Conservation (phyloP, 345 rosid genomes). For the Rhodomyrtus tomentosa region DNA sequence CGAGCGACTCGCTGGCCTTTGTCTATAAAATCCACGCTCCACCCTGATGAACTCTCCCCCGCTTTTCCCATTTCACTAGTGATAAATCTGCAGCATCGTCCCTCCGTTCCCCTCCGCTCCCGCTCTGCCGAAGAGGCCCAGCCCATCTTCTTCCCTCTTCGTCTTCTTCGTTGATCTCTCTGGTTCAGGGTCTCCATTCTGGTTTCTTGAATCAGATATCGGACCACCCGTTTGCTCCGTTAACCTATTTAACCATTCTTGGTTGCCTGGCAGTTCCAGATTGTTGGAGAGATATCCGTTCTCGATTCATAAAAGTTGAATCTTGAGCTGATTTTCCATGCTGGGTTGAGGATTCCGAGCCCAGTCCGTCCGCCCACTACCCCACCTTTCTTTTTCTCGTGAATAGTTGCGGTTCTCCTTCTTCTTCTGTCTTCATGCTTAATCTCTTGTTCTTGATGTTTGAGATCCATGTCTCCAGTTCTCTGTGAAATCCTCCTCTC, state of each 20-base stretch:
- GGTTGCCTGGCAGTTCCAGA: not conserved
- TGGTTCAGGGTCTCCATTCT: not conserved
- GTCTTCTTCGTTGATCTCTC: not conserved
- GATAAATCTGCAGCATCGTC: not conserved
- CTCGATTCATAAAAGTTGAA: not conserved
- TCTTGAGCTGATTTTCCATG: not conserved
- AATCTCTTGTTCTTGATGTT: constrained; percentile 56
- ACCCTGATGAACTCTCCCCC: not conserved
- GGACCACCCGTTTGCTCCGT: not conserved
- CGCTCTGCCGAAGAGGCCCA: not conserved
- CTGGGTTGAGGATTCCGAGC: not conserved
- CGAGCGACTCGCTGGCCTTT: not conserved
- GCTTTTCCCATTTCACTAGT: not conserved
- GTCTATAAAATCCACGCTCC: not conserved
- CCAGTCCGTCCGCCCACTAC: not conserved
- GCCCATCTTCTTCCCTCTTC: not conserved
- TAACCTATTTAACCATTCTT: not conserved
- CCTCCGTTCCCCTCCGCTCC: not conserved
- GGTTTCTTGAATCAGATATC: constrained; percentile 3
- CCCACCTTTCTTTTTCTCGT: not conserved
- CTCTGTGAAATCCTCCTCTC: constrained; percentile 73
- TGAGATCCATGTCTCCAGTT: constrained; percentile 97
- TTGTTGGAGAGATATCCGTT: not conserved
- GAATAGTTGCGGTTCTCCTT: not conserved
- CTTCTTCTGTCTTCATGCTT: constrained; percentile 41